Conservation (phyloP, 1,139 yeast genomes). For the Yamadazyma friedrichii region DNA sequence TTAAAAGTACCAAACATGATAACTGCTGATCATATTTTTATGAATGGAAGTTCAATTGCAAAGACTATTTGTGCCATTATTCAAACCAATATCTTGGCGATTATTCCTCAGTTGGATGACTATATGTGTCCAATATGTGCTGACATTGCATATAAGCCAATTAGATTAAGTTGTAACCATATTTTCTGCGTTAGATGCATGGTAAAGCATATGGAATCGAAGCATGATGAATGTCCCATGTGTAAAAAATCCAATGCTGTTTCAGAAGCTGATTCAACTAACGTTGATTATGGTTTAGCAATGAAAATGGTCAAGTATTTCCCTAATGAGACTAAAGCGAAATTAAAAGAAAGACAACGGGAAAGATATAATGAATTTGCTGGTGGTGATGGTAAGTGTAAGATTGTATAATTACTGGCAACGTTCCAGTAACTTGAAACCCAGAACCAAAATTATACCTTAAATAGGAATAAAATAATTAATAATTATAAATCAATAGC, state of each 20-base stretch:
- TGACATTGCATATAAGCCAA: slow-evolving; percentile 69
- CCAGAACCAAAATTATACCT: too few species aligned
- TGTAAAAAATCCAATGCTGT: slow-evolving; percentile 58
- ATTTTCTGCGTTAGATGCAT: slow-evolving; percentile 71
- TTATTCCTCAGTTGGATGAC: slow-evolving; percentile 73
- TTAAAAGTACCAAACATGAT: slow-evolving; percentile 46
- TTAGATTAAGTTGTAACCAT: slow-evolving; percentile 60
- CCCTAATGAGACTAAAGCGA: slow-evolving; percentile 65
- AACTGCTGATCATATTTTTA: slow-evolving; percentile 44
- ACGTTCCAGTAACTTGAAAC: too few species aligned
- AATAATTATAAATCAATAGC: too few species aligned
- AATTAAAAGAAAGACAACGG: slow-evolving; percentile 56
- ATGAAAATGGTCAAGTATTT: slow-evolving; percentile 56
- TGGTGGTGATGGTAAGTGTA: slow-evolving; percentile 27
- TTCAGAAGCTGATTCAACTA: slow-evolving; percentile 54
- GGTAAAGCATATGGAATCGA: slow-evolving; percentile 60
- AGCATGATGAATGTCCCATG: slow-evolving; percentile 62
- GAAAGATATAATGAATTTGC: slow-evolving; percentile 43
- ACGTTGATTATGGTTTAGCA: slow-evolving; percentile 57
- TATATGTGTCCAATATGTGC: slow-evolving; percentile 73
- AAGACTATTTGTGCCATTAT: slow-evolving; percentile 56
- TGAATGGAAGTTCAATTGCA: slow-evolving; percentile 50
- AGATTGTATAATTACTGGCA: slow-evolving; percentile 1
- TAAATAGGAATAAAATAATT: too few species aligned
- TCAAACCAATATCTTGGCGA: slow-evolving; percentile 50